Conservation (phyloP, 306 rosid genomes). For the Quercus mongolica region DNA sequence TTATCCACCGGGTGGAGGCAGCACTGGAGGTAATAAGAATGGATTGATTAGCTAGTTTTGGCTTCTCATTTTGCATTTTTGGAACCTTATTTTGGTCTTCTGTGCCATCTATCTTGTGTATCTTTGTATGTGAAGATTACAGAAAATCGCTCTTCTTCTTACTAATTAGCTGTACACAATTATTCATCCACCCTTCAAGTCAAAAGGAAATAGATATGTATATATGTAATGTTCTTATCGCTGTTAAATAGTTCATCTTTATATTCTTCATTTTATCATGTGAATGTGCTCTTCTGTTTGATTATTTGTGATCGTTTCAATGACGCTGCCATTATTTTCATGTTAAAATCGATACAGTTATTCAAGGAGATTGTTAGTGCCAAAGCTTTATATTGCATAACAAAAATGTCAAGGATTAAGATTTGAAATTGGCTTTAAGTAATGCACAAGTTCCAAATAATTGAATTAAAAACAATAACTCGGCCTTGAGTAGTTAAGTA, state of each 20-base stretch:
- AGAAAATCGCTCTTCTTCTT: conserved; percentile 44
- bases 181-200: conserved; percentile 41
- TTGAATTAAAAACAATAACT: too few species aligned
- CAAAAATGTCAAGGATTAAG: neutral
- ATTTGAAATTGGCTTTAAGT: neutral
- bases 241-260: conserved; percentile 42
- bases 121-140: conserved; percentile 49
- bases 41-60: conserved; percentile 60
- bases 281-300: conserved; percentile 7
- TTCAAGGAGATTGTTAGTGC: too few species aligned
- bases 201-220: conserved; percentile 55
- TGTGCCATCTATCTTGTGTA: conserved; percentile 50
- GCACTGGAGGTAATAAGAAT: conserved; percentile 62
- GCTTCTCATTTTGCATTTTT: conserved; percentile 5
- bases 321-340: neutral
- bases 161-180: conserved; percentile 71
- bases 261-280: conserved; percentile 36
- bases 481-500: too few species aligned
- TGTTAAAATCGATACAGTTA: neutral
- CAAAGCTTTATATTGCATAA: neutral
- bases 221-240: conserved; percentile 65
- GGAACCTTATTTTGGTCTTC: conserved; percentile 27
- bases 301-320: neutral
- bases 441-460: too few species aligned
- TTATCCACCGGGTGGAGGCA: conserved; percentile 58